phyloP scores from a whole-genome alignment of 169 alveolate species.

The Plasmodium knowlesi region DNA sequence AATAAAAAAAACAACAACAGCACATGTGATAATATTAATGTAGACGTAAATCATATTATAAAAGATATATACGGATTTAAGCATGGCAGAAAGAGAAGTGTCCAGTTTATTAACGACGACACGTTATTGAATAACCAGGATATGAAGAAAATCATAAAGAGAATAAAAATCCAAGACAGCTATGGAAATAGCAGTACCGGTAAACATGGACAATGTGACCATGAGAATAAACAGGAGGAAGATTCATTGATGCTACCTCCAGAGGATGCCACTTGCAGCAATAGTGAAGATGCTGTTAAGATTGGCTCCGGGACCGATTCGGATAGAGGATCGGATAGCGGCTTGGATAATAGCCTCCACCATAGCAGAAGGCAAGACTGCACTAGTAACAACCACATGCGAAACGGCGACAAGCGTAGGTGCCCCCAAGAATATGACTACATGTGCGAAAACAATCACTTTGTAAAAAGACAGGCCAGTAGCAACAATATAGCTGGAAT shows the following conservation, averaged over 20 bases:
- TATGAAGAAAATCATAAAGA: conserved; percentile 26
- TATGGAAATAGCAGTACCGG: not conserved
- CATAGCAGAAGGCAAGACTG: not conserved
- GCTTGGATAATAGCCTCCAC: not conserved
- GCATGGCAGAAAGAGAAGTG: conserved; percentile 49
- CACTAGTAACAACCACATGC: not conserved
- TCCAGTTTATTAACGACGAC: conserved; percentile 60
- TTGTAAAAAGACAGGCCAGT: not conserved
- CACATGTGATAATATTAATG: conserved; percentile 38
- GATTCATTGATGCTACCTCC: not conserved
- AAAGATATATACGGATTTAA: conserved; percentile 59
- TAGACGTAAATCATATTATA: conserved; percentile 56
- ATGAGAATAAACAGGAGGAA: not conserved
- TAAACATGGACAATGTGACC: not conserved
- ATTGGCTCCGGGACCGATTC: not conserved
- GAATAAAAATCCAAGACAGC: conserved; percentile 46
- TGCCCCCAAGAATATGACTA: not conserved
- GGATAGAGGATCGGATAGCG: not conserved
- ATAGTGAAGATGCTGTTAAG: not conserved
- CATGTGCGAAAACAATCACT: not conserved
- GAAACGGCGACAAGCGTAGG: not conserved
- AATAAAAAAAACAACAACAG: conserved; percentile 6
- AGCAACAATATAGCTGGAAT: not conserved
- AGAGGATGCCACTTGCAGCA: conserved; percentile 1
- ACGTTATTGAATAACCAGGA: conserved; percentile 4